Conservation (phyloP, 2,329 filamentous ascomycete species). For the Pestalotiopsis sp. region DNA sequence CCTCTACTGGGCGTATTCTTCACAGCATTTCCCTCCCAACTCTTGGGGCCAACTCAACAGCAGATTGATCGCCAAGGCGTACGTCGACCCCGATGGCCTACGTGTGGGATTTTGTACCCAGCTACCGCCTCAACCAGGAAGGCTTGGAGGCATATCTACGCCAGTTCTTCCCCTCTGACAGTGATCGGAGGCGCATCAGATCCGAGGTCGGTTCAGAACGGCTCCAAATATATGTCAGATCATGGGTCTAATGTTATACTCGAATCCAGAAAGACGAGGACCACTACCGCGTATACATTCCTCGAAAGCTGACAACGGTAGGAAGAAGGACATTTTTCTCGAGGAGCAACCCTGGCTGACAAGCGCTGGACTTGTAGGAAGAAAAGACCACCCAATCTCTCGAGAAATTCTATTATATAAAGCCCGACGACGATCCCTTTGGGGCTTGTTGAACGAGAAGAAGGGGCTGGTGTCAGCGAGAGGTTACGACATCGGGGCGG, state of each 20-base stretch:
- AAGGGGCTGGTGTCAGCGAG: background rate
- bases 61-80: background rate
- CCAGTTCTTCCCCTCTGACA: background rate
- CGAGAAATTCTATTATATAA: background rate
- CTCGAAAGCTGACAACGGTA: background rate
- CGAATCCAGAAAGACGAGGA: background rate
- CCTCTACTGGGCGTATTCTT: background rate
- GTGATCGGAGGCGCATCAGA: background rate
- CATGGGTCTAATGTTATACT: background rate
- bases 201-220: background rate
- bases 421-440: background rate
- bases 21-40: background rate
- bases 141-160: background rate
- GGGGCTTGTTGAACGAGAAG: background rate
- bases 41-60: background rate
- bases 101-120: background rate
- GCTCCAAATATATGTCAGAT: background rate
- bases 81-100: background rate
- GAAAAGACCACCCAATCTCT: background rate
- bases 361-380: background rate
- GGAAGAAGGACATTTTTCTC: background rate
- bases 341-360: background rate
- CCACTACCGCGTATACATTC: constrained; percentile 1
- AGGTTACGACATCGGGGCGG: background rate
- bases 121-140: background rate